A percentile compares a stretch with the other conserved stretches of the same genome.
Evolutionary conservation across 2,329 filamentous ascomycete species (phyloP).

Genomic region (Metarhizium brunneum): DNA sequence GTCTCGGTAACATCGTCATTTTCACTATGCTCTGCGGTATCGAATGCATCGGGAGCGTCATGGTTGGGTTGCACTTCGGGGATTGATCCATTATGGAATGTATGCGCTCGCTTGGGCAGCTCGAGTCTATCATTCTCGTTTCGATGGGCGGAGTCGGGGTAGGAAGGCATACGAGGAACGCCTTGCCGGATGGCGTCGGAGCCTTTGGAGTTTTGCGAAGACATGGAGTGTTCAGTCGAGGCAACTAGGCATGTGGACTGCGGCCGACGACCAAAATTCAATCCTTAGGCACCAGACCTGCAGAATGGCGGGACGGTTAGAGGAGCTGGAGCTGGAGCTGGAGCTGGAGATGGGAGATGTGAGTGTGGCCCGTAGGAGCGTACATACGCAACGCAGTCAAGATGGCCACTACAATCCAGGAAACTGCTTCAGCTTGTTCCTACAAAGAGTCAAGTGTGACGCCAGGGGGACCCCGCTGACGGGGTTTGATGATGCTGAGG

Average conservation of each 20-base stretch:
- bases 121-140: constrained; percentile 22
- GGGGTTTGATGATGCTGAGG: background rate
- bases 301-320: background rate
- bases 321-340: background rate
- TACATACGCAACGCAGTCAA: too few relatives aligned
- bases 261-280: background rate
- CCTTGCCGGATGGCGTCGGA: constrained; percentile 20
- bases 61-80: constrained; percentile 11
- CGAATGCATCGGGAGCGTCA: constrained; percentile 37
- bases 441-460: background rate
- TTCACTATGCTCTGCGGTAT: constrained; percentile 31
- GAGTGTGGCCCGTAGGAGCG: too few relatives aligned
- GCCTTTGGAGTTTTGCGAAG: constrained; percentile 20
- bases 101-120: constrained; percentile 36
- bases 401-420: background rate
- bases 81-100: constrained; percentile 30
- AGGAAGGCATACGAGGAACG: constrained; percentile 21
- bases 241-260: constrained; percentile 9
- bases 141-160: constrained; percentile 15
- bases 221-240: constrained; percentile 22
- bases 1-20: constrained; percentile 37
- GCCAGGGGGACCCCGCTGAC: background rate
- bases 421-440: background rate
- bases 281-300: background rate
- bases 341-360: too few relatives aligned